Percentiles rank a stretch among this genome's conserved stretches.
Evolutionary conservation across 2,329 filamentous ascomycete species (phyloP).

Genomic region (Alternaria triticimaculans): DNA sequence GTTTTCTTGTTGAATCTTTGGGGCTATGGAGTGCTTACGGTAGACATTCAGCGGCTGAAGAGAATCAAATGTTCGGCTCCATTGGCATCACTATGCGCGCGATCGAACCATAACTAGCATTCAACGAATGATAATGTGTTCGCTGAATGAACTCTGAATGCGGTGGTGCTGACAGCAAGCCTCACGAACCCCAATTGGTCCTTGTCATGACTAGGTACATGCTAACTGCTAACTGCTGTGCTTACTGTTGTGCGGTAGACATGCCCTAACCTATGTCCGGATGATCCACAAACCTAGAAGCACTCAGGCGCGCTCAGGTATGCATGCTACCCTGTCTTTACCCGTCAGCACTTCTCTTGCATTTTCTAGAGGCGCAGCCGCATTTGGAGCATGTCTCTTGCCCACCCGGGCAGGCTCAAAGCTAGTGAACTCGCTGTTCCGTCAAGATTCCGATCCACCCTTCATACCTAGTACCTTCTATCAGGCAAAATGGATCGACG

Average conservation of each 20-base stretch:
- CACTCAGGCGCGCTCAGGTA: slow-evolving; percentile 8
- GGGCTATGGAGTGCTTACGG: slow-evolving; percentile 7
- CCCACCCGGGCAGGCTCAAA: slow-evolving; percentile 3
- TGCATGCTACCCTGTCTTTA: slow-evolving; percentile 20
- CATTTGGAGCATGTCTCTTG: slow-evolving; percentile 13
- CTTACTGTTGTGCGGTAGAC: slow-evolving; percentile 22
- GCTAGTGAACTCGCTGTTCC: background rate
- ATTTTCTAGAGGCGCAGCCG: slow-evolving; percentile 13
- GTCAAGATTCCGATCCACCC: slow-evolving; percentile 14
- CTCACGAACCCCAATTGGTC: slow-evolving; percentile 17
- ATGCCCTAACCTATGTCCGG: slow-evolving; percentile 11
- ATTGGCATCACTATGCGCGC: slow-evolving; percentile 6
- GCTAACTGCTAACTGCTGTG: slow-evolving; percentile 14
- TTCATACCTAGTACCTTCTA: slow-evolving; percentile 1
- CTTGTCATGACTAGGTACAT: slow-evolving; percentile 2
- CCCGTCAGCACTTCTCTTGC: slow-evolving; percentile 5
- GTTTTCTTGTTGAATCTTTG: background rate
- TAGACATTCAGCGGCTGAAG: slow-evolving; percentile 6
- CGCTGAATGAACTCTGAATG: slow-evolving; percentile 3
- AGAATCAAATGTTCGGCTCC: slow-evolving; percentile 10
- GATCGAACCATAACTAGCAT: slow-evolving; percentile 4
- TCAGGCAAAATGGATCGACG: slow-evolving; percentile 22
- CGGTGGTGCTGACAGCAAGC: slow-evolving; percentile 16
- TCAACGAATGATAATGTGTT: slow-evolving; percentile 14
- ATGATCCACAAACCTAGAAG: slow-evolving; percentile 10